phyloP scores from a whole-genome alignment of 352 stramenopile genomes.

The Globisporangium paroecandrum region DNA sequence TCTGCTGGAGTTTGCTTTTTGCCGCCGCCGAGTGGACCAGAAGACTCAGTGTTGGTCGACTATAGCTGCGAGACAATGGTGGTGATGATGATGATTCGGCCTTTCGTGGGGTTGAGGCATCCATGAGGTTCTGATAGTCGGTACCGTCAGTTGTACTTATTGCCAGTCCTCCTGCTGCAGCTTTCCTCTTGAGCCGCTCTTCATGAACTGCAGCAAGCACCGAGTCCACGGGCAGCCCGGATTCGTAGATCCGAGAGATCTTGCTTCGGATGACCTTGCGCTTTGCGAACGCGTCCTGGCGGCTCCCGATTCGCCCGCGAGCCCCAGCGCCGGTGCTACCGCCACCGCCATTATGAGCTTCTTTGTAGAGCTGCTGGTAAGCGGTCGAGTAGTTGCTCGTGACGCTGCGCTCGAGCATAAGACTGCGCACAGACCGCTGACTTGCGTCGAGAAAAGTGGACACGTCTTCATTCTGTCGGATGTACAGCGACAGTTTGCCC shows the following conservation, averaged over 20 bases:
- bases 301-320: background rate
- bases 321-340: background rate
- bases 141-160: background rate
- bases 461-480: constrained; percentile 38
- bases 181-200: constrained; percentile 16
- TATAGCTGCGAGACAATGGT: constrained; percentile 3
- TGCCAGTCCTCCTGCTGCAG: background rate
- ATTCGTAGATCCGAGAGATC: constrained; percentile 14
- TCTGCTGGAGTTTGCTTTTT: constrained; percentile 17
- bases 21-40: constrained; percentile 12
- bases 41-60: constrained; percentile 1
- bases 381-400: constrained; percentile 71
- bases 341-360: background rate
- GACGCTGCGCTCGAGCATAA: constrained; percentile 52
- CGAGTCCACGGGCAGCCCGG: constrained; percentile 41
- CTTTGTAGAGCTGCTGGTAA: constrained; percentile 48
- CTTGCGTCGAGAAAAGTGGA: constrained; percentile 42
- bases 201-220: constrained; percentile 46
- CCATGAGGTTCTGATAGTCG: background rate
- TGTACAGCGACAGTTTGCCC: constrained; percentile 37
- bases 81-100: constrained; percentile 9
- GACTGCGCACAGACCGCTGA: constrained; percentile 50
- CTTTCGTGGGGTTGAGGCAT: background rate
- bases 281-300: constrained; percentile 10
- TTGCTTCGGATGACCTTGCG: constrained; percentile 16